Evolutionary conservation across 208 protist species (phyloP), one percentile per base, ranked within the genome.

Genomic region (Wallacemonas sp.): DNA sequence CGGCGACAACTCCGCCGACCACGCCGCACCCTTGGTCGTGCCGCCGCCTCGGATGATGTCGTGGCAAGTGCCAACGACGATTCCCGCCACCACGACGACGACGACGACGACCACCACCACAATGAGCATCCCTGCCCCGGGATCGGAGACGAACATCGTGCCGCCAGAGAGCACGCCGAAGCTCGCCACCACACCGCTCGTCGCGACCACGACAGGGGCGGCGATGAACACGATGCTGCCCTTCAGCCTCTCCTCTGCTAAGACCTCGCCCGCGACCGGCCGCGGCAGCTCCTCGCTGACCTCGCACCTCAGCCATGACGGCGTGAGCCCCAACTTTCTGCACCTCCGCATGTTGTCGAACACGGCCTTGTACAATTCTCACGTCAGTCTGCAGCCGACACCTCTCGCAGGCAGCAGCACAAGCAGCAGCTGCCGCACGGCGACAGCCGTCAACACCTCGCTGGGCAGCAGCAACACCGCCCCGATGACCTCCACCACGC

Each of bases 291-390:
- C 16, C 31, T 59, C 52, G n/a, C 32, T 59, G n/a, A 41, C 31
- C 18, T 59, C 52, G 3, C 52, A 39, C 29, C 26, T 41, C 26
- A 59, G 52, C 31, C 52, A 59, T 29, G 52, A 59, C 52, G 28
- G 52, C 52, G 31, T 36, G 7, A 8, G 31, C 39, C 32, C 52
- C n/a, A 16, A 18, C 25, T 8, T 39, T 4, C 10, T 44, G 8
- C 52, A 59, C 12, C 10, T 41, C 7, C 31, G 31, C 4, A 7
- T 59, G 26, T 29, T 59, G 10, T 59, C 52, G 10, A 14, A 3
- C 31, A 59, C 52, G 12, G 29, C 52, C 16, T 18, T 59, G 16
- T 59, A 59, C 32, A 36, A 41, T 8, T 59, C 52, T 5, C 52
- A 25, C 52, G 18, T 39, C 31, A 59, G 26, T 29, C 4, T 29